phyloP scores from a whole-genome alignment of 371 early-diverging fungal species.

The Basidiobolus heterosporus region DNA sequence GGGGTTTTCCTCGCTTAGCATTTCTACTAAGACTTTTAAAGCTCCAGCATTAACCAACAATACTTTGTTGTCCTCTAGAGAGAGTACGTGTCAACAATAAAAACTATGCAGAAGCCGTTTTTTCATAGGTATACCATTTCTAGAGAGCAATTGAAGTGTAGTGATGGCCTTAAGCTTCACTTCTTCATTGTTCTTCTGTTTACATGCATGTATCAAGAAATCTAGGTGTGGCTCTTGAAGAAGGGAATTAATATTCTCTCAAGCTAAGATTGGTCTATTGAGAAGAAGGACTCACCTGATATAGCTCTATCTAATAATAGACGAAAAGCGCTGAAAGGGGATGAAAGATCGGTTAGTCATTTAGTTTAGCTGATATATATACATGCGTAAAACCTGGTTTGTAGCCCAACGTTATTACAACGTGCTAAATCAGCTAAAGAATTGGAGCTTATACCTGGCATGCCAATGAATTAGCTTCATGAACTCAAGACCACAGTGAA shows the following conservation, averaged over 20 bases:
- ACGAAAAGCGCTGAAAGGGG: background rate
- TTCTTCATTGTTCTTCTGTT: slow-evolving; percentile 14
- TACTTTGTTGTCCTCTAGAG: slow-evolving; percentile 33
- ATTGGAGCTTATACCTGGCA: no score
- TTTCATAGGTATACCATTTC: slow-evolving; percentile 26
- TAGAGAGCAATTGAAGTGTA: slow-evolving; percentile 48
- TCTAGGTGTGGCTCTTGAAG: background rate
- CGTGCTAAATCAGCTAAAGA: no score
- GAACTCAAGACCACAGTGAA: no score
- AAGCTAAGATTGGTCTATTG: background rate
- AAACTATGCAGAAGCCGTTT: background rate
- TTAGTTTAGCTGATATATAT: no score
- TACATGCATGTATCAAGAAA: background rate
- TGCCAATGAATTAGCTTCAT: no score
- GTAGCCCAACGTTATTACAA: no score
- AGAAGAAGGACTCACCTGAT: background rate
- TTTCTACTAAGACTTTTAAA: slow-evolving; percentile 36
- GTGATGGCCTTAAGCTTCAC: slow-evolving; percentile 37
- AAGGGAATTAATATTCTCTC: background rate
- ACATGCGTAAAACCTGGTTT: no score
- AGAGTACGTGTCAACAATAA: background rate
- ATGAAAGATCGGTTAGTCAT: no score
- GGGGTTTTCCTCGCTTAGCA: slow-evolving; percentile 33
- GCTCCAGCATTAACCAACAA: slow-evolving; percentile 37
- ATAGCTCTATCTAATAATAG: background rate